Conservation (phyloP, 1,139 yeast species). For the Magnusiomyces magnusii region DNA sequence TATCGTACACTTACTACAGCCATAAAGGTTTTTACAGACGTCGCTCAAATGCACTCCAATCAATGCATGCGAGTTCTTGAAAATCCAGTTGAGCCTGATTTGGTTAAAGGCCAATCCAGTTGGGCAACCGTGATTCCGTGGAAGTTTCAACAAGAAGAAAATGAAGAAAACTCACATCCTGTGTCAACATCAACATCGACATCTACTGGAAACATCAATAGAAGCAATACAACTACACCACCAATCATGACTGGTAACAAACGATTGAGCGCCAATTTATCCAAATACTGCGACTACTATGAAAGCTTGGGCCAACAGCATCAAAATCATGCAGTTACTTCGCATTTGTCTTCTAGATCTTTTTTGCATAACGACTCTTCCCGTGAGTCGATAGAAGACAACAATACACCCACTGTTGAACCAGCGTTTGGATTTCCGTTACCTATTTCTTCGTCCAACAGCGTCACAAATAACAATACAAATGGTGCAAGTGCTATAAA, state of each 20-base stretch:
- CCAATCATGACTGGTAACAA: neutral
- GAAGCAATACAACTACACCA: no score
- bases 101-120: neutral
- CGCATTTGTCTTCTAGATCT: neutral
- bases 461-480: no score
- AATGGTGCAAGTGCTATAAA: no score
- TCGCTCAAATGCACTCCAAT: neutral
- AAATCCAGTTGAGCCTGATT: neutral
- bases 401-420: neutral
- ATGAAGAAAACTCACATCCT: neutral
- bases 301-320: neutral
- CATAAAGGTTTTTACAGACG: neutral
- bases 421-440: neutral
- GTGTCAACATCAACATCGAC: neutral
- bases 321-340: neutral
- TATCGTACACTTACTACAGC: constrained; percentile 1
- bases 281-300: neutral
- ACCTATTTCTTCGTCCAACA: neutral
- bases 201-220: neutral
- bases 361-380: neutral
- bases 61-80: neutral
- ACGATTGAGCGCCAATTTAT: neutral
- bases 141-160: neutral
- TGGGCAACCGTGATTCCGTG: constrained; percentile 3
- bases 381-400: neutral